phyloP scores from a whole-genome alignment of 2,329 filamentous ascomycete species.

The Colletotrichum lupini region DNA sequence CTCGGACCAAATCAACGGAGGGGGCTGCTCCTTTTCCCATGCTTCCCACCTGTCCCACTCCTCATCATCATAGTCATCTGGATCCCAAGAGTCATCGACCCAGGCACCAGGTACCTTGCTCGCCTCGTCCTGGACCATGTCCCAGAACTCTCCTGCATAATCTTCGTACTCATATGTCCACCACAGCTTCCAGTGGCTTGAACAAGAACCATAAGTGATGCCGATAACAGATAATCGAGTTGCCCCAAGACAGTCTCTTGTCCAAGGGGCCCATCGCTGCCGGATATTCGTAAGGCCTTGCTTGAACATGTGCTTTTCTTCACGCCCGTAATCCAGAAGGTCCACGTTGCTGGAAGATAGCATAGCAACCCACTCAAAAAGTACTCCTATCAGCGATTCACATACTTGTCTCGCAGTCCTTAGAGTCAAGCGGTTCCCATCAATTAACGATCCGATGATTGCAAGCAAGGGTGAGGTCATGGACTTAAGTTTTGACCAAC shows the following conservation, averaged over 20 bases:
- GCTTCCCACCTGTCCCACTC: rapidly evolving
- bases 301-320: slow-evolving; percentile 14
- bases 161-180: background rate
- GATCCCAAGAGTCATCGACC: background rate
- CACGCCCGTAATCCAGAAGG: slow-evolving; percentile 39
- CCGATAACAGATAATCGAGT: background rate
- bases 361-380: background rate
- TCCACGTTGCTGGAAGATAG: slow-evolving; percentile 28
- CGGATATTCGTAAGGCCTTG: rapidly evolving
- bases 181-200: slow-evolving; percentile 19
- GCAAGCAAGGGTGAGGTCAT: background rate
- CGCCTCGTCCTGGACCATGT: background rate
- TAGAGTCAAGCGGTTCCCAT: rapidly evolving
- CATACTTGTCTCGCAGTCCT: background rate
- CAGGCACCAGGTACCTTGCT: slow-evolving; percentile 10
- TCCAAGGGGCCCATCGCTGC: background rate
- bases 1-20: slow-evolving; percentile 22
- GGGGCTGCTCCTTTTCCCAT: background rate
- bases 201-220: background rate
- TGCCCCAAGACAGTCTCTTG: rapidly evolving
- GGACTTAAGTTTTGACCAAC: rapidly evolving
- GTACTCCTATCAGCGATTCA: no score
- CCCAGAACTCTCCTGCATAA: slow-evolving; percentile 21
- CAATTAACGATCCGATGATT: background rate
- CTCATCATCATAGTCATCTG: rapidly evolving